A percentile compares a stretch with the other conserved stretches of the same genome.
Evolutionary conservation across 2,329 filamentous ascomycete genomes (phyloP).

Genomic region (Venturia carpophila): DNA sequence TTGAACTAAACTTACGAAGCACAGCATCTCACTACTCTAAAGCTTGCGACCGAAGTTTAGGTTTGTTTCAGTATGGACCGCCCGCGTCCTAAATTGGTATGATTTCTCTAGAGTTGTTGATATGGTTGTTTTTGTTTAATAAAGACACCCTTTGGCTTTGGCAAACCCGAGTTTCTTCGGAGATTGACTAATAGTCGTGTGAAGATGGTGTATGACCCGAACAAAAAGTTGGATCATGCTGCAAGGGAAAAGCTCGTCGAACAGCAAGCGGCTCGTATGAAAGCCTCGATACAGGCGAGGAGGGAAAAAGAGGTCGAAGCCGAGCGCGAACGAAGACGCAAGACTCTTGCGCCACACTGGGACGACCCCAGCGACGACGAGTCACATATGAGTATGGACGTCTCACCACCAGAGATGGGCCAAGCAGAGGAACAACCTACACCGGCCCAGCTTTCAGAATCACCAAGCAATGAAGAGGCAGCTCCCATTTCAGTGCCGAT

Average conservation of each 20-base stretch:
- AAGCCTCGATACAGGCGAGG: background rate
- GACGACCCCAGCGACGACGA: background rate
- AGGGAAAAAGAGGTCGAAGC: background rate
- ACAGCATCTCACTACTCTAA: background rate
- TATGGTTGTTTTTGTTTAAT: background rate
- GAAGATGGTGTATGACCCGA: background rate
- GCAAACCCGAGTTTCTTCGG: background rate
- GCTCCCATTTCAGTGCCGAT: background rate
- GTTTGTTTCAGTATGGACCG: background rate
- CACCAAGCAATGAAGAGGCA: background rate
- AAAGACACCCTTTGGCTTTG: background rate
- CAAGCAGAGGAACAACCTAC: background rate
- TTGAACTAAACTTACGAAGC: background rate
- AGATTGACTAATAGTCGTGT: background rate
- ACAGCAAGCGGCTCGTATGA: background rate
- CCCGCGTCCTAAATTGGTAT: background rate
- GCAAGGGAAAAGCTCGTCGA: background rate
- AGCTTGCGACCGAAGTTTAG: background rate
- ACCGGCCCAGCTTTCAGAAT: background rate
- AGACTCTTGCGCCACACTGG: background rate
- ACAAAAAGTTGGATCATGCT: background rate
- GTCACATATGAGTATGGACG: background rate
- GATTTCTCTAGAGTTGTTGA: background rate
- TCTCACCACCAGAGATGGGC: background rate
- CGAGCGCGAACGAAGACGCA: background rate